Evolutionary conservation across 2,329 filamentous ascomycete genomes (phyloP).

Genomic region (Colletotrichum plurivorum): DNA sequence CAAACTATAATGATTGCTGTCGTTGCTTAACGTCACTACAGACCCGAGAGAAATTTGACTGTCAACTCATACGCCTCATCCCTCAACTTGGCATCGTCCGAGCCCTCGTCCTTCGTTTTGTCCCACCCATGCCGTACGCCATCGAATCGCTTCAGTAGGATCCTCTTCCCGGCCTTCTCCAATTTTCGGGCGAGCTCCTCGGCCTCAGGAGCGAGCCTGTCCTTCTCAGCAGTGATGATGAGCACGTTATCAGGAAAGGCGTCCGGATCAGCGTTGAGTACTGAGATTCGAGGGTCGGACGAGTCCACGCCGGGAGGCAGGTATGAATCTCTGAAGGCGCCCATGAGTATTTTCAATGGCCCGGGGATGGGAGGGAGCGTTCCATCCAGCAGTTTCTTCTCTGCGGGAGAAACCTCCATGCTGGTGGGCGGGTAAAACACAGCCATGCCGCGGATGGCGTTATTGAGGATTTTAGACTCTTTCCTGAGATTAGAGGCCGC

Average conservation of each 20-base stretch:
- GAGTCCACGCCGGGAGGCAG: slow-evolving; percentile 2
- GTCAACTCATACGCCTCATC: slow-evolving; percentile 2
- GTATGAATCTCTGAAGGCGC: not conserved
- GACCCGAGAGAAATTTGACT: not conserved
- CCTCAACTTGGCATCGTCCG: not conserved
- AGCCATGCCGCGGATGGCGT: not conserved
- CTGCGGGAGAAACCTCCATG: not conserved
- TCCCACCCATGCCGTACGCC: slow-evolving; percentile 12
- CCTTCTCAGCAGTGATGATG: slow-evolving; percentile 14
- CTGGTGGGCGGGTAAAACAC: slow-evolving; percentile 18
- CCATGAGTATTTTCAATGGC: not conserved
- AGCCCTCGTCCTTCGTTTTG: slow-evolving; percentile 2
- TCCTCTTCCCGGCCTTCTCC: not conserved
- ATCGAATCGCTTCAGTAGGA: not conserved
- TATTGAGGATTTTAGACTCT: not conserved
- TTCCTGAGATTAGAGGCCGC: not conserved
- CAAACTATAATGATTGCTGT: too few relatives aligned
- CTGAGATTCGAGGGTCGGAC: not conserved
- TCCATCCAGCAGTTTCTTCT: slow-evolving; percentile 2
- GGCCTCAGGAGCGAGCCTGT: slow-evolving; percentile 4
- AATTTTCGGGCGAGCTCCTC: not conserved
- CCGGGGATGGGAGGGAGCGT: not conserved
- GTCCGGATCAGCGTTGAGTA: not conserved
- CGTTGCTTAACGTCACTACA: not conserved
- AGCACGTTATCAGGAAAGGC: not conserved